These are phyloP conservation scores for Globisporangium rhizosaccharum DNA, from an alignment of 352 stramenopile genomes.

Conservation along the genomic window DNA sequence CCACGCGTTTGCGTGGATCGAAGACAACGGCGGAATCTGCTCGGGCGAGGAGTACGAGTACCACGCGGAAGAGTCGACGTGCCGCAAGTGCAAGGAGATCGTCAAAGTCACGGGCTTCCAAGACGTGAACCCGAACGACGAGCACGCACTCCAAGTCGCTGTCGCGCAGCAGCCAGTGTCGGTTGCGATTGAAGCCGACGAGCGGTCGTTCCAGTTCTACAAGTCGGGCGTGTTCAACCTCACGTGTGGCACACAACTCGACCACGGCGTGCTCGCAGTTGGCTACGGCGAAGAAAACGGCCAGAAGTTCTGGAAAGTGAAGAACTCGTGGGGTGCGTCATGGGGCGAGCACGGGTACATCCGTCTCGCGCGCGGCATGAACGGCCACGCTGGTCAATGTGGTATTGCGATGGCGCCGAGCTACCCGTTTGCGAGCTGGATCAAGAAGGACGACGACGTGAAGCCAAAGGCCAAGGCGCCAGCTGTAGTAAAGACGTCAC, in stretches of 20 bases:
- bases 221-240: conserved; percentile 87
- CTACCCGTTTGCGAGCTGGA: conserved; percentile 54
- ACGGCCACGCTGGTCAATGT: conserved; percentile 43
- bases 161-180: conserved; percentile 92
- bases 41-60: conserved; percentile 96
- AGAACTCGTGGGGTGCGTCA: conserved; percentile 94
- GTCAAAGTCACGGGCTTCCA: conserved; percentile 87
- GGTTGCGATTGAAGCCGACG: conserved; percentile 92
- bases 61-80: conserved; percentile 60
- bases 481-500: conserved; percentile 15
- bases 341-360: conserved; percentile 95
- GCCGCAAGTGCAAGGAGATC: conserved; percentile 76
- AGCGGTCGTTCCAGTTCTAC: conserved; percentile 97
- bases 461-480: neutral
- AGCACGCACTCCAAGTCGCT: conserved; percentile 82
- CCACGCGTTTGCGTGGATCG: conserved; percentile 95
- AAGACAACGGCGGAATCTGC: conserved; percentile 90
- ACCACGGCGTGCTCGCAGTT: conserved; percentile 96
- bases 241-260: conserved; percentile 88
- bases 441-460: conserved; percentile 19
- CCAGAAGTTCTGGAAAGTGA: conserved; percentile 92
- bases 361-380: conserved; percentile 72
- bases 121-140: conserved; percentile 83
- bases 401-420: conserved; percentile 72
- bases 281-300: conserved; percentile 91